Evolutionary conservation across 768 basidiomycete species (phyloP), one percentile per base, ranked within the genome.

Genomic region (Podaxis sp.): DNA sequence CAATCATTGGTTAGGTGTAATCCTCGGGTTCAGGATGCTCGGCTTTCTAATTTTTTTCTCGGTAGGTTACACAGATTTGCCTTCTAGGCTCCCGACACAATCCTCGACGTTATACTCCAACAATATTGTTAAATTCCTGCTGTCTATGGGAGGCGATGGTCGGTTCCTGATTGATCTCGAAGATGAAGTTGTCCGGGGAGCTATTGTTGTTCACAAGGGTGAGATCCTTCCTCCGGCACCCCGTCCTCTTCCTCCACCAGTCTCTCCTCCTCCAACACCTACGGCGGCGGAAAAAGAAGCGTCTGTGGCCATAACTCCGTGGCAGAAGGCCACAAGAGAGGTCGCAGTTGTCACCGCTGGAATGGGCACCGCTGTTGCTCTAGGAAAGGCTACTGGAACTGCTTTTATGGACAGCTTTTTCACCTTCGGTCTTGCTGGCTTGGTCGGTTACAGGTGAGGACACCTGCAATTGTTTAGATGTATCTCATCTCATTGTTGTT

Each of bases 401-500:
- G 84, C 85, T 0, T 94, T 95, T 72, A 95, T 95, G 93, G 83
- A 84, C 65, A 90, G 87, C 68, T 91, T 94, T 72, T 93, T 93
- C 69, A 92, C 89, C 0, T 93, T 95, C 68, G 91, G 93, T 18
- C 79, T 95, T 63, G 93, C 93, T 47, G 88, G 90, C 27, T 69
- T 94, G 46, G 89, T 94, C 55, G 93, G 93, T 16, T 93, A 93
- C 68, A 71, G 77, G 77, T 74, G 57, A 40, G 64, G 46, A 11
- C 25, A 25, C 16, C 10, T 40, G 25, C 48, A 21, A 59, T 27
- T 32, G 47, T 54, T 28, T 56, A 55, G 28, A 27, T 21, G 55
- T 3, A 38, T 23, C 32, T 54, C 2, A 38, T 23, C 32, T 54
- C 2, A 54, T 44, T 25, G 36, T 14, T 14, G 5, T 40, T 5